Conservation (phyloP, 306 rosid genomes). For the Purshia tridentata region DNA sequence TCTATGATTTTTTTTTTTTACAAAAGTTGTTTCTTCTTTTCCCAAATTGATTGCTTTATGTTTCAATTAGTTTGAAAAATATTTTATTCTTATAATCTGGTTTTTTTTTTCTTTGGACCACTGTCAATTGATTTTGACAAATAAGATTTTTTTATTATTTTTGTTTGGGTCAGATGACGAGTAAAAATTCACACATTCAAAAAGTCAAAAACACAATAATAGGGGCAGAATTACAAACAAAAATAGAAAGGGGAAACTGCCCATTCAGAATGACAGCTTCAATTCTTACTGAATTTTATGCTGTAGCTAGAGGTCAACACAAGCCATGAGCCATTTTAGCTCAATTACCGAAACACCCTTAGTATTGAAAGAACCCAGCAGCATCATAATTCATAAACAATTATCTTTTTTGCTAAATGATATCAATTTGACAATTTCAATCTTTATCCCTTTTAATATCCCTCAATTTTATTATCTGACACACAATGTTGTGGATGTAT, state of each 20-base stretch:
- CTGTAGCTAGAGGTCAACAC: no score
- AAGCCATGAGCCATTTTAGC: not conserved
- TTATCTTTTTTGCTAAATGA: not conserved
- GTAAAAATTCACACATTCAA: not conserved
- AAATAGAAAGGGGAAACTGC: not conserved
- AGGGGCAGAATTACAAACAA: not conserved
- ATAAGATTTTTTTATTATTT: no score
- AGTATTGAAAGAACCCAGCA: not conserved
- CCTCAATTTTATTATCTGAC: no score
- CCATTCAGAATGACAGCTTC: no score
- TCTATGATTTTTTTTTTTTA: not conserved
- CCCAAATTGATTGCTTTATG: not conserved
- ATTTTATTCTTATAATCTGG: not conserved
- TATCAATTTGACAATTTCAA: not conserved
- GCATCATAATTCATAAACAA: no score
- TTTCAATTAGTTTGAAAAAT: not conserved
- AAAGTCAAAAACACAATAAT: not conserved
- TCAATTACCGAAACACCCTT: no score
- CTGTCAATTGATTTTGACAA: not conserved
- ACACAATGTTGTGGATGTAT: no score
- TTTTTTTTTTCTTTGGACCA: not conserved
- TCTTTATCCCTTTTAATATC: no score
- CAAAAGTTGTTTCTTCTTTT: not conserved
- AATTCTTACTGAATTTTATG: no score
- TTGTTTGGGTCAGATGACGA: no score